These are phyloP conservation scores for Trichoderma semiorbis DNA, from an alignment of 2,329 filamentous ascomycete species.

Conservation along the genomic window DNA sequence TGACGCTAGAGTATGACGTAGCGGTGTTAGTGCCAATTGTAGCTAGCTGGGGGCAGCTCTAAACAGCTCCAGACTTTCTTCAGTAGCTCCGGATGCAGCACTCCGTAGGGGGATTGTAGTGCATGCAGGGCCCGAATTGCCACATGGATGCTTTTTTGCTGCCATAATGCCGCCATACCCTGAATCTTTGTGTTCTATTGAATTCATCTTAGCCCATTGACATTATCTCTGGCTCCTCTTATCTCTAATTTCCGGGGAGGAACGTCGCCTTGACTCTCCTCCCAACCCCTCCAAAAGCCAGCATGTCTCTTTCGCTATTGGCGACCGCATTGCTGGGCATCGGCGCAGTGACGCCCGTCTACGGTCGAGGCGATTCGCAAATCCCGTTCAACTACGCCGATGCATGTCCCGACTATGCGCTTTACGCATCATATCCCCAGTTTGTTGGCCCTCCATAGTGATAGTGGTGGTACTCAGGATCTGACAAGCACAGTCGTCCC, in stretches of 20 bases:
- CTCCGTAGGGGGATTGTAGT: background rate
- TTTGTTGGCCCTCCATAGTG: constrained; percentile 25
- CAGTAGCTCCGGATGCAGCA: background rate
- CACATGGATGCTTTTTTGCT: background rate
- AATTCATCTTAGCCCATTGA: background rate
- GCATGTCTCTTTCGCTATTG: constrained; percentile 29
- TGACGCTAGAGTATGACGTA: background rate
- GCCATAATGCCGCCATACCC: background rate
- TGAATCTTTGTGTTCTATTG: background rate
- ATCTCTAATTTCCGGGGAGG: background rate
- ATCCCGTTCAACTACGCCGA: constrained; percentile 27
- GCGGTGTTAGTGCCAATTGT: background rate
- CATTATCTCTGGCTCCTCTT: background rate
- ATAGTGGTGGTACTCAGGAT: background rate
- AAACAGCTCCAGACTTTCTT: background rate
- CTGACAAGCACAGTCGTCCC: constrained; percentile 56
- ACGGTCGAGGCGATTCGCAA: constrained; percentile 25
- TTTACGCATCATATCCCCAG: constrained; percentile 40
- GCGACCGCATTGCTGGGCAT: constrained; percentile 29
- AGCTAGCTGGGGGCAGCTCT: background rate
- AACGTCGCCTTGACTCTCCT: background rate
- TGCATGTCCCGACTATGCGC: constrained; percentile 41
- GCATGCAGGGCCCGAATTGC: background rate
- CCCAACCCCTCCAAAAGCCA: background rate
- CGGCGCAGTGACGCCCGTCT: constrained; percentile 19